Evolutionary conservation across 441 rosid genomes (phyloP), one percentile per base, ranked within the genome.

Genomic region (Aquilaria agallochum): DNA sequence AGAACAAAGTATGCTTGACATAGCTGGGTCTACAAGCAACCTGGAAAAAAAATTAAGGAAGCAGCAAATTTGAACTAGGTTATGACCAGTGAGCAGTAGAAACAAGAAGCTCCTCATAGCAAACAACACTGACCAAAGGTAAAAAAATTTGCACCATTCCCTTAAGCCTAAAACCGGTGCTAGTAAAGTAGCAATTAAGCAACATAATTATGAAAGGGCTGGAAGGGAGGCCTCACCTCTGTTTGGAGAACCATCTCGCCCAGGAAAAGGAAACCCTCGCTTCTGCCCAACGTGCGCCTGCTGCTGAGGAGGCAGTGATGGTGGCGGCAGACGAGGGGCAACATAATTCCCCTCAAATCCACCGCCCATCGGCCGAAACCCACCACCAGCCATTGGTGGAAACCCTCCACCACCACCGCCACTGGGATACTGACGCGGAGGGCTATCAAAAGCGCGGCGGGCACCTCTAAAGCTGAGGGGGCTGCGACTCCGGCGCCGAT

Each of bases 281-380:
- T 95, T 95, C 78, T 90, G 94, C 14, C 98, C 99, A 0, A 84
- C 69, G 13, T 85, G 71, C 55, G 79, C 72, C 64, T 70, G 73
- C 7, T 68, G 75, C 5, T 68, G 73, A 3, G 68, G 51, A 4
- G 69, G 61, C 13, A 34, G 57, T 40, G 44, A 40, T 3, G 69
- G 68, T 44, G 73, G 73, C 31, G 57, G 46, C 46, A 53, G 52
- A 50, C 66, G 58, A 32, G 68, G 76, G 12, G 52, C 71, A 11
- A 71, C 80, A 68, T 74, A 83, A 64, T 75, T 82, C 67, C 83
- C 58, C 57, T 75, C 83, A 63, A 73, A 74, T 13, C 78, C 76
- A 54, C 81, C 80, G 34, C 76, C 74, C 62, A 64, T 58, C 6
- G 83, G 64, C 31, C 75, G 74, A 60, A 78, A 74, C 20, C 66